A percentile compares a stretch with the other conserved stretches of the same genome.
Conservation (phyloP, 352 stramenopile species). For the Phytophthora cryptogea region DNA sequence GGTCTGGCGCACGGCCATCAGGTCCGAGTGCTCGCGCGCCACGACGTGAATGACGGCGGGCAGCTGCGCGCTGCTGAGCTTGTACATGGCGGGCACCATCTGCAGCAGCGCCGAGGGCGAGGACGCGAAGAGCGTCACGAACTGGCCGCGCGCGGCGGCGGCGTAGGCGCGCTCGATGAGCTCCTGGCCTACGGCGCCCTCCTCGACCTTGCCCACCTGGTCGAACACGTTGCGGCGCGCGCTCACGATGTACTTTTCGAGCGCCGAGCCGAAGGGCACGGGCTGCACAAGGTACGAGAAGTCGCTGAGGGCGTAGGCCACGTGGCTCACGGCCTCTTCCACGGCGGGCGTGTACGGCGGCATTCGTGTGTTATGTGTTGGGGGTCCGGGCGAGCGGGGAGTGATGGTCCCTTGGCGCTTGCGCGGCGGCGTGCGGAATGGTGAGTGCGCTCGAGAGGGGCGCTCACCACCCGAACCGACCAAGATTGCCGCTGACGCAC, state of each 20-base stretch:
- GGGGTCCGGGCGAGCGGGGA: slow-evolving; percentile 1
- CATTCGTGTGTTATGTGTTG: slow-evolving; percentile 9
- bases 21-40: slow-evolving; percentile 90
- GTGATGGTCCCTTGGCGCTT: slow-evolving; percentile 6
- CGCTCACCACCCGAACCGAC: slow-evolving; percentile 33
- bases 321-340: slow-evolving; percentile 80
- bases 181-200: slow-evolving; percentile 54
- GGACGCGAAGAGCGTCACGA: slow-evolving; percentile 91
- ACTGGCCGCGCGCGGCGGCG: slow-evolving; percentile 70
- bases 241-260: slow-evolving; percentile 74
- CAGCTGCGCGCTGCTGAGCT: slow-evolving; percentile 88
- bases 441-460: slow-evolving; percentile 8
- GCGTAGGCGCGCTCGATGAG: slow-evolving; percentile 70
- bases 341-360: slow-evolving; percentile 45
- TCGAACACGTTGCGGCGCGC: slow-evolving; percentile 81
- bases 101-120: slow-evolving; percentile 86
- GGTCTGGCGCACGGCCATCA: slow-evolving; percentile 92
- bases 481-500: slow-evolving; percentile 11
- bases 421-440: slow-evolving; percentile 31
- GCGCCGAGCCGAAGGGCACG: slow-evolving; percentile 61
- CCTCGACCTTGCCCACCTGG: slow-evolving; percentile 68
- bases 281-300: slow-evolving; percentile 71
- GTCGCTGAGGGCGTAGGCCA: slow-evolving; percentile 81
- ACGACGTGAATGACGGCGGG: slow-evolving; percentile 91
- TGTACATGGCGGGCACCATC: slow-evolving; percentile 95